Base-by-base conservation (phyloP, 495 filamentous ascomycete species). In the Xylaria scruposa region DNA sequence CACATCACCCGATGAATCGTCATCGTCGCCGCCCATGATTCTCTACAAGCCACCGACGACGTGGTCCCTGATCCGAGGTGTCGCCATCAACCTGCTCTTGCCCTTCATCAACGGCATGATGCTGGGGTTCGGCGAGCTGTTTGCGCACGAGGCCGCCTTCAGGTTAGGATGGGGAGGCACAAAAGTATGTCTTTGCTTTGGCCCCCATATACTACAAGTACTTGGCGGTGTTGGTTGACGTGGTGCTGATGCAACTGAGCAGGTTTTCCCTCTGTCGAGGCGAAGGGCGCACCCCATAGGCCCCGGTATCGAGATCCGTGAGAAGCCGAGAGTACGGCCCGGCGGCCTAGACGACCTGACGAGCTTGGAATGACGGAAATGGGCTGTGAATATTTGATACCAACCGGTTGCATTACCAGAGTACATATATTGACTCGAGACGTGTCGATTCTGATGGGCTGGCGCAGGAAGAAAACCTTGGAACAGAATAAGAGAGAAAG, bases 51-150 rank as follows among this genome's bases (percentile, higher is more conserved):
- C 94, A 19, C 95, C 97, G 0, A 96, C 94, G 0, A 66, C 95
- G 42, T 95, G 92, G 92, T 88, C 92, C 38, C 78, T 99, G 49
- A 64, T 98, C 62, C 90, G 95, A 44, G 94, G 96, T 9, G 94
- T 94, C 8, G 94, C 94, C 5, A 98, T 99, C 82, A 99, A 99
- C 79, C 84, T 99, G 9, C 71, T 99, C 0, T 84, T 99, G 3
- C 96, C 96, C 0, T 99, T 99, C 73, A 89, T 99, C 75, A 99
- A 99, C 81, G 96, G 96, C 26, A 86, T 99, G 82, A 99, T 99
- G 96, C 83, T 99, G 67, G 96, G 96, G 6, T 97, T 99, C 77
- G 96, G 96, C 29, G 96, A 99, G 82, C 84, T 99, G 47, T 91
- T 98, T 79, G 96, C 96, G 67, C 95, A 99, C 79, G 96, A 99